Percentiles rank a stretch among this genome's conserved stretches.
Evolutionary conservation across 441 rosid genomes (phyloP).

Genomic region (Hura crepitans): DNA sequence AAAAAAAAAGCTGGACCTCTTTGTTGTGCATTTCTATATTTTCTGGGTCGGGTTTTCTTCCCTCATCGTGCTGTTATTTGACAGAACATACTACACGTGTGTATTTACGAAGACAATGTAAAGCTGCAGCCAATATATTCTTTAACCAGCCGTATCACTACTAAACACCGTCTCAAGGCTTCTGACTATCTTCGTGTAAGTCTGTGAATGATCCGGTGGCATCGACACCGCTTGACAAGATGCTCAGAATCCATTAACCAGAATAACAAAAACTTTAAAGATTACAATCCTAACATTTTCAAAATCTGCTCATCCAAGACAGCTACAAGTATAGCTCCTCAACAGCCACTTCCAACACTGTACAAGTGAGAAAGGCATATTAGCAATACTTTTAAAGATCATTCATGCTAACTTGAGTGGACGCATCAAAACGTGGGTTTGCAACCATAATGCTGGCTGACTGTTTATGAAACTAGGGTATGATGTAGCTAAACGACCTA

Average conservation of each 20-base stretch:
- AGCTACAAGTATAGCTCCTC: slow-evolving; percentile 37
- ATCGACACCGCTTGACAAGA: slow-evolving; percentile 47
- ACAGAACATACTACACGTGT: slow-evolving; percentile 16
- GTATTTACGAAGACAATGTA: slow-evolving; percentile 32
- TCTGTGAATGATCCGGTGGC: slow-evolving; percentile 31
- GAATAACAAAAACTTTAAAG: slow-evolving; percentile 32
- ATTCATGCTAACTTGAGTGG: neutral
- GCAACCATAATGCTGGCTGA: neutral
- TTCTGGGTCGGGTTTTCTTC: slow-evolving; percentile 28
- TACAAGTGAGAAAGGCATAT: slow-evolving; percentile 19
- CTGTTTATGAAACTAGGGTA: neutral
- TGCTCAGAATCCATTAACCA: slow-evolving; percentile 45
- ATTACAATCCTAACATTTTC: slow-evolving; percentile 33
- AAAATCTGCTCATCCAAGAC: slow-evolving; percentile 33
- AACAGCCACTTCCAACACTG: slow-evolving; percentile 39
- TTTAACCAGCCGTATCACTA: slow-evolving; percentile 27
- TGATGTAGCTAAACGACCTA: neutral
- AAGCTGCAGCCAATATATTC: slow-evolving; percentile 23
- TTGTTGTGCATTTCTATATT: slow-evolving; percentile 42
- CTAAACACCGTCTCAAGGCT: slow-evolving; percentile 33
- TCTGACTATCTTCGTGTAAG: slow-evolving; percentile 31
- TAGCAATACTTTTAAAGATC: neutral
- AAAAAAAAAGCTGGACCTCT: slow-evolving; percentile 13
- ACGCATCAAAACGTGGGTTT: neutral
- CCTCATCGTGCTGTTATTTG: slow-evolving; percentile 35